Conservation (phyloP, 495 filamentous ascomycete genomes). For the Aspergillus diversus region DNA sequence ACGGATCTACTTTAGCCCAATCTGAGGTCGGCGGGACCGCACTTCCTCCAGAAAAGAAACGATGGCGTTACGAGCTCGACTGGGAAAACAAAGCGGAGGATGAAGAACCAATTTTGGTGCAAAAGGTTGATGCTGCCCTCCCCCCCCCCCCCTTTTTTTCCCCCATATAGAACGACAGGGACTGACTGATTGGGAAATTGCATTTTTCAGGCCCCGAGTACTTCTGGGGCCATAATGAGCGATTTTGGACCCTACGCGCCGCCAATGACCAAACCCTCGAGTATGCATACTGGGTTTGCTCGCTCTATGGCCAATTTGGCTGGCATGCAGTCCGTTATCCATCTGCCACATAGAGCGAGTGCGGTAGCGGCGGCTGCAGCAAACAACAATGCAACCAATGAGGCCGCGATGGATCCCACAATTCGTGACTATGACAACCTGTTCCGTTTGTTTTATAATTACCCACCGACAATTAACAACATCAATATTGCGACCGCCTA, state of each 20-base stretch:
- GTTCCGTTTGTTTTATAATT: constrained; percentile 91
- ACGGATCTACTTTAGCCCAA: constrained; percentile 44
- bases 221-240: constrained; percentile 53
- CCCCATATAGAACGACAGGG: not conserved
- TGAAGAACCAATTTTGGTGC: constrained; percentile 86
- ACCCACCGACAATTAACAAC: constrained; percentile 75
- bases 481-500: constrained; percentile 90
- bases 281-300: constrained; percentile 69
- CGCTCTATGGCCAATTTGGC: constrained; percentile 80
- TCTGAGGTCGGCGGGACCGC: constrained; percentile 40
- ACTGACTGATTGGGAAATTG: constrained; percentile 4
- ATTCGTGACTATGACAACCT: constrained; percentile 92
- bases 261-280: constrained; percentile 55
- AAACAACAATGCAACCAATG: constrained; percentile 32
- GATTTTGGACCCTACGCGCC: constrained; percentile 51
- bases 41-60: constrained; percentile 52
- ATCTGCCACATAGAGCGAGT: constrained; percentile 39
- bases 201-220: constrained; percentile 42
- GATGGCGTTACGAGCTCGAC: constrained; percentile 88
- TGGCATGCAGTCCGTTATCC: constrained; percentile 56
- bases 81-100: constrained; percentile 69
- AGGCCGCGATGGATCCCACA: constrained; percentile 63
- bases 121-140: constrained; percentile 58
- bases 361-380: constrained; percentile 21
- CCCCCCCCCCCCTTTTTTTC: not conserved